Evolutionary conservation across 1,139 yeast species (phyloP).

Genomic region (Candida glucosophila): DNA sequence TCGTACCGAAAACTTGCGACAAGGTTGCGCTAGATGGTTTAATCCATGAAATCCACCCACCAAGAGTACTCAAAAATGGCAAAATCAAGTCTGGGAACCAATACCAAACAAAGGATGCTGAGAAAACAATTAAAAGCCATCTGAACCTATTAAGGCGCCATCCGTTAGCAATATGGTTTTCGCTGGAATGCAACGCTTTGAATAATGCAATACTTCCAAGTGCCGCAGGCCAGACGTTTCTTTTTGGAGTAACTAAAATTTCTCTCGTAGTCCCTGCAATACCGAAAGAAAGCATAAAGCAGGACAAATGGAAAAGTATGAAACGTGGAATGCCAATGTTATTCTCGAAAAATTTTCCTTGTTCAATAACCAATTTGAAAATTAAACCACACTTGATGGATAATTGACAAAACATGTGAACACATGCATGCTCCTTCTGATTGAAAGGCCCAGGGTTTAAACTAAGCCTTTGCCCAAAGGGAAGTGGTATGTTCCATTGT

Average conservation of each 20-base stretch:
- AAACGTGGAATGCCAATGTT: constrained; percentile 31
- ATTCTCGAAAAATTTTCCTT: constrained; percentile 40
- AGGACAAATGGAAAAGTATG: constrained; percentile 42
- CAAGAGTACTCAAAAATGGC: constrained; percentile 8
- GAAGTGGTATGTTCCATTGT: constrained; percentile 6
- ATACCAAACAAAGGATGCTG: constrained; percentile 25
- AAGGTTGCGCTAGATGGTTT: constrained; percentile 37
- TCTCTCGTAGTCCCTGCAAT: constrained; percentile 53
- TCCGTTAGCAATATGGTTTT: constrained; percentile 44
- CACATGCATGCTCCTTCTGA: constrained; percentile 56
- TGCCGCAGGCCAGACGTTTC: constrained; percentile 65
- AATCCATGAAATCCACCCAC: constrained; percentile 35
- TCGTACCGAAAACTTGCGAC: constrained; percentile 54
- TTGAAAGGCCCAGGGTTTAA: constrained; percentile 62
- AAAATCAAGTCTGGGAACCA: constrained; percentile 35
- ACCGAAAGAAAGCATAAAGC: constrained; percentile 59
- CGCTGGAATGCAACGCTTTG: constrained; percentile 45
- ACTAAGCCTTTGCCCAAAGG: constrained; percentile 14
- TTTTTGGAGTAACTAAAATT: constrained; percentile 51
- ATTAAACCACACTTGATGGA: constrained; percentile 56
- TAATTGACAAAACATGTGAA: constrained; percentile 32
- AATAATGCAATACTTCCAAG: constrained; percentile 37
- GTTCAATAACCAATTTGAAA: constrained; percentile 50
- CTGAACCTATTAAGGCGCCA: constrained; percentile 31
- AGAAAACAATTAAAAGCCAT: constrained; percentile 22